These are phyloP conservation scores for Diplodia sapinea DNA, from an alignment of 2,329 filamentous ascomycete genomes.

Conservation along the genomic window DNA sequence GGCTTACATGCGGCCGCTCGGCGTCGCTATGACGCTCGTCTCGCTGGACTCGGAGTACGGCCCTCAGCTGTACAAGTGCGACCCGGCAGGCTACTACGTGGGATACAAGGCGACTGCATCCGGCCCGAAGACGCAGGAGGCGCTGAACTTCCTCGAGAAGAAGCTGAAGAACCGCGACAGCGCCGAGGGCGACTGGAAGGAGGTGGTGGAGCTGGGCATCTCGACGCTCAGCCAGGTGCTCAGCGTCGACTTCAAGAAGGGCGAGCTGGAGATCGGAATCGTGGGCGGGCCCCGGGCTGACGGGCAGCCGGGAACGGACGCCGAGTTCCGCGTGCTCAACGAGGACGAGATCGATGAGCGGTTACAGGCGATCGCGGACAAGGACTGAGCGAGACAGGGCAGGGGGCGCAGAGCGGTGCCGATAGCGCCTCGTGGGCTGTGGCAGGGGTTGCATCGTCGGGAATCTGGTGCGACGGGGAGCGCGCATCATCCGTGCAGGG, in stretches of 20 bases:
- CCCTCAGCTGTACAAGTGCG: slow-evolving; percentile 96
- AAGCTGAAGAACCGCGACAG: slow-evolving; percentile 99
- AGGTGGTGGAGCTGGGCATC: slow-evolving; percentile 96
- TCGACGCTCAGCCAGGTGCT: slow-evolving; percentile 93
- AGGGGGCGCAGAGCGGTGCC: slow-evolving; percentile 5
- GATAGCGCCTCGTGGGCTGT: neutral
- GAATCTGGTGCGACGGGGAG: slow-evolving; percentile 35
- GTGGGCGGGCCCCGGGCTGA: slow-evolving; percentile 85
- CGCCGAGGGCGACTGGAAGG: slow-evolving; percentile 92
- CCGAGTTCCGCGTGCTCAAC: slow-evolving; percentile 83
- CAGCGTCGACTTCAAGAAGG: slow-evolving; percentile 99
- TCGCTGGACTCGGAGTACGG: slow-evolving; percentile 84
- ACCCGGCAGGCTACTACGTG: slow-evolving; percentile 96
- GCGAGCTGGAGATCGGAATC: slow-evolving; percentile 96
- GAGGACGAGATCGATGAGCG: slow-evolving; percentile 99
- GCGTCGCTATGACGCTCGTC: slow-evolving; percentile 85
- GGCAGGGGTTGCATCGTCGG: slow-evolving; percentile 6
- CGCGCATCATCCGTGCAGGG: slow-evolving; percentile 37
- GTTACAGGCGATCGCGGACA: slow-evolving; percentile 97
- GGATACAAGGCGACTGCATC: slow-evolving; percentile 98
- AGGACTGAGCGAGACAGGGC: slow-evolving; percentile 70
- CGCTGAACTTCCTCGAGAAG: slow-evolving; percentile 98
- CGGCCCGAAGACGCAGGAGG: slow-evolving; percentile 97
- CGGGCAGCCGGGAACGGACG: slow-evolving; percentile 80
- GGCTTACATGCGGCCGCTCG: slow-evolving; percentile 98